Base-by-base conservation (phyloP, 768 basidiomycete genomes). In the Auriscalpium vulgare region DNA sequence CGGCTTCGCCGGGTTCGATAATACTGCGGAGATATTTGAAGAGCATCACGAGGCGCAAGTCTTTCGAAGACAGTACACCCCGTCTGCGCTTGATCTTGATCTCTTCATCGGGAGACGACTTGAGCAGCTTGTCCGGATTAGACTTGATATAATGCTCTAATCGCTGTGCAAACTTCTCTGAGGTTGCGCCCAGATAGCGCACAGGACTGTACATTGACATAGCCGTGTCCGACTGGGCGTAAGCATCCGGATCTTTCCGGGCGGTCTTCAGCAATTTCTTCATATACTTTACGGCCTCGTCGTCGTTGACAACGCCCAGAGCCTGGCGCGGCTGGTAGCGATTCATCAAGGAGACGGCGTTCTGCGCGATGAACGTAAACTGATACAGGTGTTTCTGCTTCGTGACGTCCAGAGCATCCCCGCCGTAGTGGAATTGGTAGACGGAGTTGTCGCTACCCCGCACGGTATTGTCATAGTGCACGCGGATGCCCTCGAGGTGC, bases 401-500 rank as follows among this genome's bases (percentile, higher is more conserved):
- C 53, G 94, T 97, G 47, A 98, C 93, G 66, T 99, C 97, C 50
- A 99, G 78, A 13, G 88, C 88, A 65, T 99, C 97, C 51, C 95
- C 97, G 10, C 97, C 97, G 67, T 99, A 99, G 56, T 87, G 78
- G 76, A 99, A 99, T 70, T 99, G 97, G 66, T 95, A 91, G 45
- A 99, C 76, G 3, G 93, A 90, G 17, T 84, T 82, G 68, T 99
- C 97, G 67, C 89, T 90, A 48, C 95, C 95, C 53, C 97, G 90
- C 43, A 99, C 94, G 36, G 95, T 98, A 69, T 97, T 85, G 71
- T 99, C 97, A 70, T 99, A 99, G 68, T 98, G 95, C 8, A 98
- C 87, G 36, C 91, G 87, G 53, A 97, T 84, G 49, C 95, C 97
- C 69, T 99, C 97, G 53, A 99, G 77, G 69, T 99, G 97, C 71